Base-by-base conservation (phyloP, 768 basidiomycete species). In the Clavulina sp. region DNA sequence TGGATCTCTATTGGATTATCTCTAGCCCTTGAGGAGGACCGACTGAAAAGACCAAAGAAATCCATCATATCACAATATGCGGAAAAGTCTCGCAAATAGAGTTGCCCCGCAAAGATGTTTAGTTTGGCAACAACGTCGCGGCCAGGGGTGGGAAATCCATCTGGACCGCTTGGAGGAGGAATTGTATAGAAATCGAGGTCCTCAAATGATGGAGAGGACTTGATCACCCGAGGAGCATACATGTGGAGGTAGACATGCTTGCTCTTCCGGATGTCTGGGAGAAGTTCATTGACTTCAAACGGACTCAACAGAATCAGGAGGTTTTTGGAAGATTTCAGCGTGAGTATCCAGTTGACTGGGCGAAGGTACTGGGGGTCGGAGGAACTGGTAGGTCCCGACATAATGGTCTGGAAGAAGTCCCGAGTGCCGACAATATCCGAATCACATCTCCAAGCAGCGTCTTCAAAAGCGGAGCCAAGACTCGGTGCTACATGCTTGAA, bases 301-400 rank as follows among this genome's bases (percentile, higher is more conserved):
- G 66, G 66, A 57, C 73, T 75, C 50, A 71, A 47, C 9, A 68
- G 54, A 28, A 74, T 61, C 5, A 71, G 56, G 9, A 46, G 9
- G 16, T 9, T 9, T 9, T 46, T 24, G 2, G 40, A 31, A 18
- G 7, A 7, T 9, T 6, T 13, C 48, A 34, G 52, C 53, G 4
- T 67, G 31, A 72, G 31, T 41, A 74, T 63, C 73, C 73, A 74
- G 29, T 69, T 62, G 34, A 71, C 68, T 0, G 70, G 64, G 6
- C 65, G 64, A 13, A 67, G 60, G 26, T 68, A 64, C 40, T 67
- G 64, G 23, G 9, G 7, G 43, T 46, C 26, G 13, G n/a, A n/a
- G 43, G 9, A 46, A n/a, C 24, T 23, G 9, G 43, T 7, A 7
- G 7, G 9, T 46, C 24, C n/a, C n/a, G n/a, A n/a, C n/a, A n/a